A percentile compares a stretch with the other conserved stretches of the same genome.
Conservation (phyloP, 73 alveolate genomes). For the Tetrahymena thermophila region DNA sequence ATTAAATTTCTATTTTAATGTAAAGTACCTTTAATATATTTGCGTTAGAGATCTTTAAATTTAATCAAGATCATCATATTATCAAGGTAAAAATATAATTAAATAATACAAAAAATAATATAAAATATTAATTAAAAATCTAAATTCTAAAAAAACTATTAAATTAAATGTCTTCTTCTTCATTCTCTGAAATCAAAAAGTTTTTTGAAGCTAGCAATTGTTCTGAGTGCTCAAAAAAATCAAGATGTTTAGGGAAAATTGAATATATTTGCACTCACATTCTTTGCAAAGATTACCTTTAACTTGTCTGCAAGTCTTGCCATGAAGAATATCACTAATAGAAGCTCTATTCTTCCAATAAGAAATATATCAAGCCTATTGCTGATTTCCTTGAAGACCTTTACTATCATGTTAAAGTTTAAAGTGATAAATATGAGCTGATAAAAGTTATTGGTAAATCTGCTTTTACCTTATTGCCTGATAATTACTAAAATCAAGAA, state of each 20-base stretch:
- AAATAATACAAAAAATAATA: background rate
- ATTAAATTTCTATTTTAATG: background rate
- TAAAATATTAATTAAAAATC: background rate
- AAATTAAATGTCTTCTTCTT: background rate
- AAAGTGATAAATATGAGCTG: background rate
- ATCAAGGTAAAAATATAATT: background rate
- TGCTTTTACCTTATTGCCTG: background rate
- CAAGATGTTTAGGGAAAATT: background rate
- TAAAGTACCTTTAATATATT: too few relatives aligned
- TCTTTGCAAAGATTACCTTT: background rate
- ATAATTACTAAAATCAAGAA: background rate
- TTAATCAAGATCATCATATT: background rate
- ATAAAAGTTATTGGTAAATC: background rate
- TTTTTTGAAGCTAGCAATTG: background rate
- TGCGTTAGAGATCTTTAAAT: background rate
- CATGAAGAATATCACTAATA: background rate
- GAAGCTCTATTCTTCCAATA: background rate
- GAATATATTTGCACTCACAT: background rate
- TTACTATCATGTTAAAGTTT: background rate
- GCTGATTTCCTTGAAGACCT: background rate
- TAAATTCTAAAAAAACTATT: background rate
- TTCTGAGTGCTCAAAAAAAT: background rate
- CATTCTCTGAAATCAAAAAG: background rate
- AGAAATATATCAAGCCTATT: background rate
- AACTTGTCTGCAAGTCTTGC: background rate